Evolutionary conservation across 495 filamentous ascomycete genomes (phyloP).

Genomic region (Podospora pseudopauciseta): DNA sequence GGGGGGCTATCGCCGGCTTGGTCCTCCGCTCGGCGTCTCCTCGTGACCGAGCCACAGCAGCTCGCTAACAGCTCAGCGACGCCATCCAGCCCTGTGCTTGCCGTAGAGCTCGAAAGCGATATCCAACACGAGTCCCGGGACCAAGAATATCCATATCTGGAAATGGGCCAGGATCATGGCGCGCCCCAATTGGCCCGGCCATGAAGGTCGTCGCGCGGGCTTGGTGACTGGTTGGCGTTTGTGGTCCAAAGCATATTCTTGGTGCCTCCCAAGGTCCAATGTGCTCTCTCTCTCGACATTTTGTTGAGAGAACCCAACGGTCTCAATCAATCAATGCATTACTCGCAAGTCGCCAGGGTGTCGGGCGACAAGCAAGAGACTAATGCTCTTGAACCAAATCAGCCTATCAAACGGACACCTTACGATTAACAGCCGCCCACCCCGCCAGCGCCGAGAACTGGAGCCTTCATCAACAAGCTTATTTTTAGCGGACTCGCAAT

Average conservation of each 20-base stretch:
- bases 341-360: not conserved
- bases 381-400: not conserved
- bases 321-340: not conserved
- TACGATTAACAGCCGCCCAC: conserved; percentile 15
- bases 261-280: conserved; percentile 2
- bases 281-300: not conserved
- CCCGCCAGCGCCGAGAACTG: conserved; percentile 19
- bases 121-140: not conserved
- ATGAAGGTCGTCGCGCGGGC: conserved; percentile 15
- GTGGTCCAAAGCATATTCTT: conserved; percentile 22
- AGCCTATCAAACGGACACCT: conserved; percentile 5
- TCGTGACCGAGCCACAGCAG: not conserved
- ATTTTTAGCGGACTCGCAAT: conserved; percentile 23
- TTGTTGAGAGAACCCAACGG: not conserved
- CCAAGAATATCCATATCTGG: conserved; percentile 22
- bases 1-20: not conserved
- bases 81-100: not conserved
- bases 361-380: not conserved
- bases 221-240: conserved; percentile 4
- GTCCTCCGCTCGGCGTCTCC: not conserved
- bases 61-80: not conserved
- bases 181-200: conserved; percentile 25
- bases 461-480: conserved; percentile 11
- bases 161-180: conserved; percentile 18
- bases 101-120: conserved; percentile 4